Base-by-base conservation (phyloP, 1,284 basidiomycete genomes). In the Cutaneotrichosporon cyanovorans region DNA sequence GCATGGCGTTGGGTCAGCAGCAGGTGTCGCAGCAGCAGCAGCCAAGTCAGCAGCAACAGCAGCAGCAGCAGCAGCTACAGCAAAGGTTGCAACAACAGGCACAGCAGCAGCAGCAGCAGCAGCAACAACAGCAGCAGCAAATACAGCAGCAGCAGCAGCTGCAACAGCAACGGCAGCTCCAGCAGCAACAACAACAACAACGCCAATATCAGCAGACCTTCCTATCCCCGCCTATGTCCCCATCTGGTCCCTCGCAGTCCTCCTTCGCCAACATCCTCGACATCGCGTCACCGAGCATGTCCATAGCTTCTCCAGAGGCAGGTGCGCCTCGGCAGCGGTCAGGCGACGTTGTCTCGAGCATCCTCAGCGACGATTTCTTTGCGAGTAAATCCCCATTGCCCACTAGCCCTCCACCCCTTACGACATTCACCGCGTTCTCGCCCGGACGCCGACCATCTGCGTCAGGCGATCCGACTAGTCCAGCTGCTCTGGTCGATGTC, bases 351-450 rank as follows among this genome's bases (percentile, higher is more conserved):
- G 62, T 69, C 21, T 58, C 52, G 28, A 55, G 65, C 25, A 69
- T 73, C 31, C 56, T 71, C 37, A 62, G 60, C 44, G 69, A 73
- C 51, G 60, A 67, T 46, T 69, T 71, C 51, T 60, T 69, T 37
- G 45, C 50, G 28, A 30, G 46, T 9, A 55, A 58, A 16, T 56
- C 58, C 2, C 62, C 64, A 5, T 45, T 59, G 15, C 57, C 51
- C 18, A 61, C 65, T 5, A 57, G 61, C 9, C 53, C 53, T 1
- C 50, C n/a, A 32, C 55, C 40, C 16, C 33, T 37, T 19, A 8
- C 32, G 32, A n/a, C 38, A 50, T 36, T 45, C 16, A 39, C 56
- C 2, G 49, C 51, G 8, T 55, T 57, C 45, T 50, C 51, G 2
- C 40, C 41, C 11, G 57, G 57, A 2, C 59, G 61, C 18, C 57